These are phyloP conservation scores for Trametes hirsuta DNA, from an alignment of 1,284 basidiomycete genomes.

Conservation along the genomic window DNA sequence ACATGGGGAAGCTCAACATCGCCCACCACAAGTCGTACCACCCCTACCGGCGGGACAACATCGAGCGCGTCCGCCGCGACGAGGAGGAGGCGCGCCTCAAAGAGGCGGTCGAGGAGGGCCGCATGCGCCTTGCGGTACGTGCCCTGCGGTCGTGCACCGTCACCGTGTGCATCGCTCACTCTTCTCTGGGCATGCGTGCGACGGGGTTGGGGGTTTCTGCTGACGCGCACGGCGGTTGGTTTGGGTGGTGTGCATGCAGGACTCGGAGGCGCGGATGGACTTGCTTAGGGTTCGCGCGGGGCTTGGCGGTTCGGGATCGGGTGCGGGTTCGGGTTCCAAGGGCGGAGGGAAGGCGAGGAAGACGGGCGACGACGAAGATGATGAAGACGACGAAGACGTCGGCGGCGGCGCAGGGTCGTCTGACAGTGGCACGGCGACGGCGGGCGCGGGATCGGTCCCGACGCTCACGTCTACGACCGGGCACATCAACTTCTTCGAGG, in stretches of 20 bases:
- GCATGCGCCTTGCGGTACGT: conserved; percentile 71
- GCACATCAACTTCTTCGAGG: conserved; percentile 82
- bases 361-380: conserved; percentile 41
- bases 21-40: conserved; percentile 92
- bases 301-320: conserved; percentile 6
- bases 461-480: conserved; percentile 44
- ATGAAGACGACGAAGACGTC: conserved; percentile 38
- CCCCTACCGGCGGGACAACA: conserved; percentile 83
- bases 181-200: neutral
- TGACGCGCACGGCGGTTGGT: neutral
- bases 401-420: neutral
- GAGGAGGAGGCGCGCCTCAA: conserved; percentile 76
- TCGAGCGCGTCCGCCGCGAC: conserved; percentile 76
- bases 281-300: conserved; percentile 65
- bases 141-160: neutral
- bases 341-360: conserved; percentile 40
- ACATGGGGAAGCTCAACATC: conserved; percentile 83
- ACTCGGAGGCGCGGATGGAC: conserved; percentile 79
- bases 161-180: neutral
- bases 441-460: conserved; percentile 34
- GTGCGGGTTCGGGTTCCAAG: too few species aligned
- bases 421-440: neutral
- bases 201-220: neutral
- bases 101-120: conserved; percentile 69
- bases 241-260: conserved; percentile 42